A percentile compares a stretch with the other conserved stretches of the same genome.
phyloP scores from a whole-genome alignment of 1,139 yeast species.

The Yamadazyma siamensis region DNA sequence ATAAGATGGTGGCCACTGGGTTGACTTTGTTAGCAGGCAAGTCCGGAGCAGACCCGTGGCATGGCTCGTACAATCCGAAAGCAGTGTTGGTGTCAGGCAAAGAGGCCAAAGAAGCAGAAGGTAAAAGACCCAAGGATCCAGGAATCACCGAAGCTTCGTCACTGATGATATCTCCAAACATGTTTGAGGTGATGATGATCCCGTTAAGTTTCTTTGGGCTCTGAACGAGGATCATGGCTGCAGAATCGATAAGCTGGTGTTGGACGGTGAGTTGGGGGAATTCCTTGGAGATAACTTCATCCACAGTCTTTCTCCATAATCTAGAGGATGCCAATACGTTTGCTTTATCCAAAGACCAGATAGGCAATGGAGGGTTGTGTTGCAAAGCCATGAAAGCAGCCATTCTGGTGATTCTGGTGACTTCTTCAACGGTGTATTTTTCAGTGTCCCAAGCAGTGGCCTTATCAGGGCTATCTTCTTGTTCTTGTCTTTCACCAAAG shows the following conservation, averaged over 20 bases:
- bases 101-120: slow-evolving; percentile 94
- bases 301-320: slow-evolving; percentile 92
- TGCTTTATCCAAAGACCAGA: slow-evolving; percentile 96
- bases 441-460: slow-evolving; percentile 89
- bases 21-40: slow-evolving; percentile 82
- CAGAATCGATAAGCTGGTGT: slow-evolving; percentile 96
- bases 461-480: slow-evolving; percentile 65
- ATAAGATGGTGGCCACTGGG: slow-evolving; percentile 91
- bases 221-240: slow-evolving; percentile 95
- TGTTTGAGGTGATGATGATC: slow-evolving; percentile 84
- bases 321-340: slow-evolving; percentile 95
- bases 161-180: slow-evolving; percentile 97
- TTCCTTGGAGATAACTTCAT: slow-evolving; percentile 76
- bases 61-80: slow-evolving; percentile 95
- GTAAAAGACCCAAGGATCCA: slow-evolving; percentile 91
- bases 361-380: slow-evolving; percentile 86
- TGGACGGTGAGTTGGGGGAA: slow-evolving; percentile 84
- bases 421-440: slow-evolving; percentile 84
- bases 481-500: slow-evolving; percentile 94
- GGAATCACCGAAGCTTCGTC: slow-evolving; percentile 98
- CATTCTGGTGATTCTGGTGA: slow-evolving; percentile 93
- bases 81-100: slow-evolving; percentile 92
- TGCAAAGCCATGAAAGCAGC: slow-evolving; percentile 96
- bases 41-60: slow-evolving; percentile 99
- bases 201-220: slow-evolving; percentile 90